Evolutionary conservation across 495 filamentous ascomycete genomes (phyloP).

Genomic region (Aspergillus sclerotioniger): DNA sequence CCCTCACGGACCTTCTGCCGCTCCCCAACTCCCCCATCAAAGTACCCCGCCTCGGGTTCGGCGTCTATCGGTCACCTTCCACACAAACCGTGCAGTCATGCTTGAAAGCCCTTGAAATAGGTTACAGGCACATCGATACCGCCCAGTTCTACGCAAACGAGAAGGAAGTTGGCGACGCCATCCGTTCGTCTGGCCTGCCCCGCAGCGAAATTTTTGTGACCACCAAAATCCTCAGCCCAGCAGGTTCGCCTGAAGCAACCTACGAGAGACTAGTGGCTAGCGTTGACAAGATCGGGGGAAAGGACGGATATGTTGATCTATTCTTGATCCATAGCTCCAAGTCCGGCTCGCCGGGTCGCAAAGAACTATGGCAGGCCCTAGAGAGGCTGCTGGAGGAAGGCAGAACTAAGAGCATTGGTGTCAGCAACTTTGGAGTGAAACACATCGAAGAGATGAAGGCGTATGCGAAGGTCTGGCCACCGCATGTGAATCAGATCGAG

Average conservation of each 20-base stretch:
- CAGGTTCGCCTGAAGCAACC: slow-evolving; percentile 54
- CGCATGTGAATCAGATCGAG: slow-evolving; percentile 70
- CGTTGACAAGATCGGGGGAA: slow-evolving; percentile 58
- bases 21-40: slow-evolving; percentile 53
- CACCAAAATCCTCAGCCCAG: slow-evolving; percentile 61
- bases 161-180: slow-evolving; percentile 60
- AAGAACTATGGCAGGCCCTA: slow-evolving; percentile 64
- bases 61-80: slow-evolving; percentile 60
- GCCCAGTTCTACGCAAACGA: slow-evolving; percentile 73
- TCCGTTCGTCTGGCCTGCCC: slow-evolving; percentile 51
- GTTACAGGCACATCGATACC: slow-evolving; percentile 73
- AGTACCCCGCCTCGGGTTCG: slow-evolving; percentile 72
- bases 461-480: slow-evolving; percentile 62
- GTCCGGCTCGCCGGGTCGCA: slow-evolving; percentile 50
- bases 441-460: slow-evolving; percentile 62
- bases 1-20: slow-evolving; percentile 50
- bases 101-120: slow-evolving; percentile 57
- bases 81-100: slow-evolving; percentile 54
- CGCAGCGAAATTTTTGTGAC: slow-evolving; percentile 64
- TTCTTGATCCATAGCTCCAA: slow-evolving; percentile 67
- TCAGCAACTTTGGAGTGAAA: slow-evolving; percentile 65
- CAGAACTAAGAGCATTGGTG: slow-evolving; percentile 60
- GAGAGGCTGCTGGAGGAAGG: slow-evolving; percentile 59
- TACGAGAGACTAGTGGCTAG: slow-evolving; percentile 59
- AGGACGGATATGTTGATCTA: slow-evolving; percentile 65